A percentile compares a stretch with the other conserved stretches of the same genome.
Evolutionary conservation across 345 rosid species (phyloP).

Genomic region (Erodium maritimum): DNA sequence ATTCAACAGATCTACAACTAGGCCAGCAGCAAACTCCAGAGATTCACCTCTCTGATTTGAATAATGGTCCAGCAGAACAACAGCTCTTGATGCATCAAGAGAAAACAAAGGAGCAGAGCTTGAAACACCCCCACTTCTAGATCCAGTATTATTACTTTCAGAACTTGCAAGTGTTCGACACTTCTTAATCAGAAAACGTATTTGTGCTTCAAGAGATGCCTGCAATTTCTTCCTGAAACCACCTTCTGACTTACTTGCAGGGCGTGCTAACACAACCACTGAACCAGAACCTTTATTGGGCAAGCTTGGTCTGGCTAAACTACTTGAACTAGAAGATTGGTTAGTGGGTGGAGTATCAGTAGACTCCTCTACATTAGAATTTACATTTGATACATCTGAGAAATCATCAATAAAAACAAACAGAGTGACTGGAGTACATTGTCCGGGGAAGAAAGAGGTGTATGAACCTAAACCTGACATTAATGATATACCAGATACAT

Average conservation of each 20-base stretch:
- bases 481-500: slow-evolving; percentile 46
- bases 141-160: slow-evolving; percentile 40
- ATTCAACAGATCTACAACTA: slow-evolving; percentile 67
- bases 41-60: slow-evolving; percentile 42
- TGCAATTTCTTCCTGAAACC: slow-evolving; percentile 61
- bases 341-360: slow-evolving; percentile 26
- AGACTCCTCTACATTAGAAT: slow-evolving; percentile 36
- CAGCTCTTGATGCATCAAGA: slow-evolving; percentile 71
- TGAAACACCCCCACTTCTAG: slow-evolving; percentile 49
- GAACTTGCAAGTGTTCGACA: slow-evolving; percentile 53
- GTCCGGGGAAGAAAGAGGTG: slow-evolving; percentile 57
- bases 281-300: slow-evolving; percentile 57
- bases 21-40: slow-evolving; percentile 50
- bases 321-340: slow-evolving; percentile 32
- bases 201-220: slow-evolving; percentile 68
- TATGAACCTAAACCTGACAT: slow-evolving; percentile 73
- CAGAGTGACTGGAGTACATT: slow-evolving; percentile 64
- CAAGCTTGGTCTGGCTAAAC: slow-evolving; percentile 35
- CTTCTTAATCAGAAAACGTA: slow-evolving; percentile 69
- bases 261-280: slow-evolving; percentile 72
- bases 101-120: slow-evolving; percentile 60
- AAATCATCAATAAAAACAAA: slow-evolving; percentile 68
- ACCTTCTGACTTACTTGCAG: slow-evolving; percentile 59
- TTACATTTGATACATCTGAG: slow-evolving; percentile 27
- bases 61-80: slow-evolving; percentile 45